Evolutionary conservation across 495 filamentous ascomycete genomes (phyloP).

Genomic region (Neurospora tetrasperma): DNA sequence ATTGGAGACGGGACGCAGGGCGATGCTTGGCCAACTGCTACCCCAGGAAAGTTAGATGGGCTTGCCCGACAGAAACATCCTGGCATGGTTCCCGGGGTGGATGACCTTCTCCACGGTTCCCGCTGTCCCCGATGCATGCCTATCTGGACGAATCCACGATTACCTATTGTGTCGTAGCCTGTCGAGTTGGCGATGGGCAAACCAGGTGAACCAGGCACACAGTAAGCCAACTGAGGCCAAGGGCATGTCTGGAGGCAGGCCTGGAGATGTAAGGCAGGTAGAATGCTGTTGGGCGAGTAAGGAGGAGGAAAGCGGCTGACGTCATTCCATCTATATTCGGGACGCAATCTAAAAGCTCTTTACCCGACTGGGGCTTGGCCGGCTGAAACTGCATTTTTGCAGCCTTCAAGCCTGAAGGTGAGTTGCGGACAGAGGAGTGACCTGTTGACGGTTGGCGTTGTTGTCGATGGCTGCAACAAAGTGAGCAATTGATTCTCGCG

Average conservation of each 20-base stretch:
- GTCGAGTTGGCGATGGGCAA: slow-evolving; percentile 13
- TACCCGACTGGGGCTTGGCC: slow-evolving; percentile 21
- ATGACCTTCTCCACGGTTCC: slow-evolving; percentile 14
- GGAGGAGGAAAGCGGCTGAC: slow-evolving; percentile 18
- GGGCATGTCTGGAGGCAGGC: slow-evolving; percentile 1
- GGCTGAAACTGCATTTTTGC: slow-evolving; percentile 3
- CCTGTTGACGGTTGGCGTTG: slow-evolving; percentile 45
- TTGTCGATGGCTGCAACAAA: slow-evolving; percentile 42
- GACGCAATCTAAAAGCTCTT: slow-evolving; percentile 21
- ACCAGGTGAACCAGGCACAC: slow-evolving; percentile 15
- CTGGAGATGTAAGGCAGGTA: slow-evolving; percentile 3
- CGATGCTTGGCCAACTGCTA: not conserved
- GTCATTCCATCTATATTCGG: slow-evolving; percentile 29
- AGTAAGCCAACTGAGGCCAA: slow-evolving; percentile 9
- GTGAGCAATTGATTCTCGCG: slow-evolving; percentile 40
- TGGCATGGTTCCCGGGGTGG: slow-evolving; percentile 1
- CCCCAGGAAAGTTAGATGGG: not conserved
- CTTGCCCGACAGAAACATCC: not conserved
- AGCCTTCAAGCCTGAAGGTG: slow-evolving; percentile 2
- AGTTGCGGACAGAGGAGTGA: slow-evolving; percentile 2
- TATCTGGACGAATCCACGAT: slow-evolving; percentile 11
- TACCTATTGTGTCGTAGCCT: slow-evolving; percentile 25
- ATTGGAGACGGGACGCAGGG: not conserved
- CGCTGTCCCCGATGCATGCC: slow-evolving; percentile 14
- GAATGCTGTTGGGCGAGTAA: slow-evolving; percentile 12